Evolutionary conservation across 305 asterid genomes (phyloP).

Genomic region (Solanum hybrid): DNA sequence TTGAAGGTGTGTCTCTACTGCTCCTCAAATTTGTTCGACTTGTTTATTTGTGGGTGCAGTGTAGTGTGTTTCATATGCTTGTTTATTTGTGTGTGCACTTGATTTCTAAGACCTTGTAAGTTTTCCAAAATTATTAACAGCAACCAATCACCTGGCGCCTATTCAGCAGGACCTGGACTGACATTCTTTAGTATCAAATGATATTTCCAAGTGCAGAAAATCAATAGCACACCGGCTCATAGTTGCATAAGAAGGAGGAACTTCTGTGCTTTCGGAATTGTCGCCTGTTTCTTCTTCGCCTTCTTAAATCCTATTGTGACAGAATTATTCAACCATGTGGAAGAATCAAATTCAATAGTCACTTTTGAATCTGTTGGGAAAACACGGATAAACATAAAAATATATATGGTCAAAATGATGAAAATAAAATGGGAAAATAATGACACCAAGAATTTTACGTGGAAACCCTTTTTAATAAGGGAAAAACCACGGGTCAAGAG

Average conservation of each 20-base stretch:
- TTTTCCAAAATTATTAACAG: not conserved
- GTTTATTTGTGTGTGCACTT: not conserved
- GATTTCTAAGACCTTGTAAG: not conserved
- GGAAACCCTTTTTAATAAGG: too few species aligned
- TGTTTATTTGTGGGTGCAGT: not conserved
- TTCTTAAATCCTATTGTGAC: conserved; percentile 55
- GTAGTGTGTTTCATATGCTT: not conserved
- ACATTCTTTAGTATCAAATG: not conserved
- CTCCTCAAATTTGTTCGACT: not conserved
- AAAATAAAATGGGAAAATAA: too few species aligned
- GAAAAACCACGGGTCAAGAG: too few species aligned
- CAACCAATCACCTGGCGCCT: not conserved
- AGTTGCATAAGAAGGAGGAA: not conserved
- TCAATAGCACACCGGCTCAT: not conserved
- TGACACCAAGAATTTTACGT: too few species aligned
- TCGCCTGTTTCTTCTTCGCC: conserved; percentile 74
- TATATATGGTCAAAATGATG: too few species aligned
- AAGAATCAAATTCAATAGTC: conserved; percentile 29
- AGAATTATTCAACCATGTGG: conserved; percentile 25
- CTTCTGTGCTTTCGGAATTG: conserved; percentile 21
- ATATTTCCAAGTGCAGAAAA: not conserved
- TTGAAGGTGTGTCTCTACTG: not conserved
- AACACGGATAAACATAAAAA: too few species aligned
- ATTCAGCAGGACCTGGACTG: not conserved
- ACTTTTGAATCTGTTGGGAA: conserved; percentile 23